Conservation (phyloP, 495 filamentous ascomycete species). For the Penicillium soppii region DNA sequence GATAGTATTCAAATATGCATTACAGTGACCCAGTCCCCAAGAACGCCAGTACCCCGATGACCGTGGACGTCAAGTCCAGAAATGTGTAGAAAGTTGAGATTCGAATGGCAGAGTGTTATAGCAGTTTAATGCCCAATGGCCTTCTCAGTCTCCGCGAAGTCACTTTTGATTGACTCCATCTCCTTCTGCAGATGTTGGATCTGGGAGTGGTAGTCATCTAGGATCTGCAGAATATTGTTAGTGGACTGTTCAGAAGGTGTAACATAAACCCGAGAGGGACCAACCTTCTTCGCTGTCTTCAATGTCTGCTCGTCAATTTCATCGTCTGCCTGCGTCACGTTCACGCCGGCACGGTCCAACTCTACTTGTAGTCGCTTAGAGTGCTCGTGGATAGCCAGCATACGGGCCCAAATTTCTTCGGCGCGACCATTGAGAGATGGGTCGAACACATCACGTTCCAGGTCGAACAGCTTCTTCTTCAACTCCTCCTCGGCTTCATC, state of each 20-base stretch:
- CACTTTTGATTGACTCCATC: conserved; percentile 71
- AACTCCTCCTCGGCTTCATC: conserved; percentile 88
- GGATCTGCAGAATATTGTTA: conserved; percentile 56
- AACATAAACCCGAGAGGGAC: conserved; percentile 12
- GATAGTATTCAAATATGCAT: conserved; percentile 28
- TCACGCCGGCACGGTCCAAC: conserved; percentile 62
- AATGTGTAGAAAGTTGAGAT: conserved; percentile 13
- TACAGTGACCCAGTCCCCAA: conserved; percentile 19
- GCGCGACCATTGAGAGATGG: conserved; percentile 77
- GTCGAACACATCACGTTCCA: conserved; percentile 78
- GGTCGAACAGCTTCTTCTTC: conserved; percentile 72
- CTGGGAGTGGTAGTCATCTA: conserved; percentile 88
- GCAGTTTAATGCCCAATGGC: conserved; percentile 22
- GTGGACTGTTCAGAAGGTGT: conserved; percentile 4
- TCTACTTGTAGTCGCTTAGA: conserved; percentile 76
- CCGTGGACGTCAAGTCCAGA: conserved; percentile 15
- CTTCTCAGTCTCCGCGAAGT: conserved; percentile 76
- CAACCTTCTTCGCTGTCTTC: conserved; percentile 82
- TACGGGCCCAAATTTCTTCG: conserved; percentile 96
- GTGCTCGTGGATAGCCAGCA: conserved; percentile 80
- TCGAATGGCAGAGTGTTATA: neutral
- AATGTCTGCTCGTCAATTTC: conserved; percentile 75
- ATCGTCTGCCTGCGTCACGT: conserved; percentile 46
- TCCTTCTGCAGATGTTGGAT: conserved; percentile 82
- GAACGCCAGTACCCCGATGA: conserved; percentile 31